Evolutionary conservation across 805 yeast species (phyloP).

Genomic region (Starmera dryadoides): DNA sequence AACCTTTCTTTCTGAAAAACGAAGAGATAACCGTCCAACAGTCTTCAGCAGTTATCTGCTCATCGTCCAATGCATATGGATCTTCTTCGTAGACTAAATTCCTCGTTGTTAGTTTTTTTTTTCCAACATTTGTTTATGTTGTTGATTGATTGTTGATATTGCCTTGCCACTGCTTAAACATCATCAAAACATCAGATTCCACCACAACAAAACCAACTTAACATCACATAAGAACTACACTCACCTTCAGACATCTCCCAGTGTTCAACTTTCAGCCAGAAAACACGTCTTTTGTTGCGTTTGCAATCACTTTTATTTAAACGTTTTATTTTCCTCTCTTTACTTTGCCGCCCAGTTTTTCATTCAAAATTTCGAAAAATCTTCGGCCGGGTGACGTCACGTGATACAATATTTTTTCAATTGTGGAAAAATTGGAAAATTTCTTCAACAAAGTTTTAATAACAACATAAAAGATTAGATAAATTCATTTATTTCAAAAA

Average conservation of each 20-base stretch:
- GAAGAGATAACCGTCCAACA: conserved; percentile 98
- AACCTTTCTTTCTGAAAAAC: conserved; percentile 92
- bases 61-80: conserved; percentile 67
- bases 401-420: no score
- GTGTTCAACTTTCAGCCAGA: not conserved
- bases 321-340: not conserved
- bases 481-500: no score
- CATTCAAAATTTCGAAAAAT: not conserved
- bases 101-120: not conserved
- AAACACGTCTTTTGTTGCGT: not conserved
- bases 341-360: not conserved
- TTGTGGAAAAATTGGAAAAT: no score
- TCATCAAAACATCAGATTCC: not conserved
- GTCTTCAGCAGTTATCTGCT: conserved; percentile 88
- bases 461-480: no score
- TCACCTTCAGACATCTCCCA: not conserved
- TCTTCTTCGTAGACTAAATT: conserved; percentile 35
- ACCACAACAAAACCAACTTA: not conserved
- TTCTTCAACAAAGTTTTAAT: no score
- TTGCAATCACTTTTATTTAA: not conserved
- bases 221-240: not conserved
- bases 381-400: no score
- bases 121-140: not conserved
- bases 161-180: not conserved
- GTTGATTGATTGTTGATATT: not conserved